A percentile compares a stretch with the other conserved stretches of the same genome.
These are phyloP conservation scores for Ophryocystis elektroscirrha DNA, from an alignment of 169 alveolate genomes.

Conservation along the genomic window DNA sequence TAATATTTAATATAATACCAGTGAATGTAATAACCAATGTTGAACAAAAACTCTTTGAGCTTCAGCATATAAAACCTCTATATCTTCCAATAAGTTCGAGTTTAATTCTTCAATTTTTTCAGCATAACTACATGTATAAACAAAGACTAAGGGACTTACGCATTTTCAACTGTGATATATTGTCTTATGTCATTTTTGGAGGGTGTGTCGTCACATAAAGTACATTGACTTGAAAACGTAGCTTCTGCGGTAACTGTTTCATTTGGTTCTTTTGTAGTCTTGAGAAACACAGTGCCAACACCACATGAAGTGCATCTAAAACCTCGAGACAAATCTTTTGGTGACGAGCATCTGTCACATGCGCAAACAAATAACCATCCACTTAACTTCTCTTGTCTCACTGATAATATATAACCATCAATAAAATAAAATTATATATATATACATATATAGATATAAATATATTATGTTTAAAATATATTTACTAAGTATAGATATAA, in stretches of 20 bases:
- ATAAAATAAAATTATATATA: background rate
- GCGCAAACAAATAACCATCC: conserved; percentile 36
- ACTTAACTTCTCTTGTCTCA: conserved; percentile 9
- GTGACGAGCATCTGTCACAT: conserved; percentile 22
- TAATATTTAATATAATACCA: background rate
- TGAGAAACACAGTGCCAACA: conserved; percentile 19
- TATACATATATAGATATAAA: no score
- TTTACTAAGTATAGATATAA: conserved; percentile 1
- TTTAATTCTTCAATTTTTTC: conserved; percentile 25
- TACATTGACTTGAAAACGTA: conserved; percentile 10
- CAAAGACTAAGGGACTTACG: no score
- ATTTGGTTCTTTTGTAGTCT: conserved; percentile 4
- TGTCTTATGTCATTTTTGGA: background rate
- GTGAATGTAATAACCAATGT: conserved; percentile 23
- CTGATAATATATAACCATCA: background rate
- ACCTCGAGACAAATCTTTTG: conserved; percentile 31
- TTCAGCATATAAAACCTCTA: conserved; percentile 28
- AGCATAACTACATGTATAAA: no score
- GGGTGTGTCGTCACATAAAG: conserved; percentile 10
- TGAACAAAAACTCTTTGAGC: conserved; percentile 26
- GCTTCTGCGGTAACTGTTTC: background rate
- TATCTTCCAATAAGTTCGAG: conserved; percentile 22
- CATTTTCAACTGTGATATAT: conserved; percentile 8
- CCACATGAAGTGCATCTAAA: conserved; percentile 32
- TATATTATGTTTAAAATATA: no score